These are phyloP conservation scores for Phoma sp. DNA, from an alignment of 2,329 filamentous ascomycete genomes.

Conservation along the genomic window DNA sequence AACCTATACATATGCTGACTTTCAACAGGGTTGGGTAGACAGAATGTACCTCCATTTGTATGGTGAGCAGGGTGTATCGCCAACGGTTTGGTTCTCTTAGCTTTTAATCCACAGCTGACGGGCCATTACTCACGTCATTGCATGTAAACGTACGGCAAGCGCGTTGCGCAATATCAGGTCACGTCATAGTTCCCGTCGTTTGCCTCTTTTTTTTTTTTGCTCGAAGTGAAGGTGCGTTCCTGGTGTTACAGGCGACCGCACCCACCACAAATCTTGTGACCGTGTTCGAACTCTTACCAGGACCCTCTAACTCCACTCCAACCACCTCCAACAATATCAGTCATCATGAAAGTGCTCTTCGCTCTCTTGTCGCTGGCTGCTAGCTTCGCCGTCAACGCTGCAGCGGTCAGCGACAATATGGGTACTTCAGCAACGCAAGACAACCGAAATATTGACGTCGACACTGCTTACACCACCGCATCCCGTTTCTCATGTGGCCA, in stretches of 20 bases:
- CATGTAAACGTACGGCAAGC: no score
- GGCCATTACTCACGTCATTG: no score
- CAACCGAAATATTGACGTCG: background rate
- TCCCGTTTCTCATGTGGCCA: conserved; percentile 12
- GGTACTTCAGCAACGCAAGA: background rate
- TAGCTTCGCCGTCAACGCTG: background rate
- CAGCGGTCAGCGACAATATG: background rate
- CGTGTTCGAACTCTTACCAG: no score
- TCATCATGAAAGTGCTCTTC: background rate
- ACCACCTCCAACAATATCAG: background rate
- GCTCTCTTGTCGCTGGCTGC: background rate
- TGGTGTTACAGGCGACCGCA: no score
- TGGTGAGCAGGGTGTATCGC: no score
- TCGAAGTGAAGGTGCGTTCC: no score
- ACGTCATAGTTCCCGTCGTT: no score
- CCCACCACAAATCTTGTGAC: no score
- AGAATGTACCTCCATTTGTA: background rate
- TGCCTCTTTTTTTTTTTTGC: no score
- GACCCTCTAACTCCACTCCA: background rate
- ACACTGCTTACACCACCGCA: background rate
- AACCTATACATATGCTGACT: background rate
- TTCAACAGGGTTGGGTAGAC: background rate
- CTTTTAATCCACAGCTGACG: no score
- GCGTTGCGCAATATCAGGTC: no score
- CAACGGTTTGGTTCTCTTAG: no score